Conservation (phyloP, 129 eudicot species). For the Oenanthe sinensis region DNA sequence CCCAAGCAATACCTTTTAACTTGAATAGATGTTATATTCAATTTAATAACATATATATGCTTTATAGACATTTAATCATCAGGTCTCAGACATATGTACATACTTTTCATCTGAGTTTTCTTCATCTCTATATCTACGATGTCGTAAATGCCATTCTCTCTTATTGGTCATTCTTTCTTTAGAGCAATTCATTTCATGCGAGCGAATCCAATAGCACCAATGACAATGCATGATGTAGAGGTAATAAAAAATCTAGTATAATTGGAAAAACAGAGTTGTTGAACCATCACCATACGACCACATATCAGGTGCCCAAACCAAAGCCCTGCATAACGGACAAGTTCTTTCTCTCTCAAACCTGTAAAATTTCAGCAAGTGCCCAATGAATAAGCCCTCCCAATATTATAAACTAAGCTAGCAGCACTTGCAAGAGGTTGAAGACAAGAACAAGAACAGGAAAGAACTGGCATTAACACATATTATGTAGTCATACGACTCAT, state of each 20-base stretch:
- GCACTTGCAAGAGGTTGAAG: neutral
- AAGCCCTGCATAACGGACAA: conserved; percentile 17
- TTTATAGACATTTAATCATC: neutral
- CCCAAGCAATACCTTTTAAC: neutral
- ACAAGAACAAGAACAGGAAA: neutral
- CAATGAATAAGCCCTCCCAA: neutral
- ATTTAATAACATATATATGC: neutral
- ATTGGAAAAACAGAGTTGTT: conserved; percentile 16
- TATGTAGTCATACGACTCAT: neutral
- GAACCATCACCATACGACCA: conserved; percentile 17
- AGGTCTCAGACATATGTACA: conserved; percentile 4
- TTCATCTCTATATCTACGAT: neutral
- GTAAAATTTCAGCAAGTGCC: neutral
- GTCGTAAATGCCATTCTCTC: neutral
- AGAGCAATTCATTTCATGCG: neutral
- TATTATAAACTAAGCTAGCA: neutral
- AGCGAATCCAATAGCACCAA: neutral
- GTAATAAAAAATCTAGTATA: conserved; percentile 1
- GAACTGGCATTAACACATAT: neutral
- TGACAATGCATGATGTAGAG: neutral
- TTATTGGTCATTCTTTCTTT: conserved; percentile 1
- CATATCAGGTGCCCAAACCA: conserved; percentile 14
- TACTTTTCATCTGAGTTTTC: neutral
- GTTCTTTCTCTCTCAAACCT: conserved; percentile 22
- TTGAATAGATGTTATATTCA: neutral